Conservation (phyloP, 805 yeast genomes). For the Candida arabinofermentans region DNA sequence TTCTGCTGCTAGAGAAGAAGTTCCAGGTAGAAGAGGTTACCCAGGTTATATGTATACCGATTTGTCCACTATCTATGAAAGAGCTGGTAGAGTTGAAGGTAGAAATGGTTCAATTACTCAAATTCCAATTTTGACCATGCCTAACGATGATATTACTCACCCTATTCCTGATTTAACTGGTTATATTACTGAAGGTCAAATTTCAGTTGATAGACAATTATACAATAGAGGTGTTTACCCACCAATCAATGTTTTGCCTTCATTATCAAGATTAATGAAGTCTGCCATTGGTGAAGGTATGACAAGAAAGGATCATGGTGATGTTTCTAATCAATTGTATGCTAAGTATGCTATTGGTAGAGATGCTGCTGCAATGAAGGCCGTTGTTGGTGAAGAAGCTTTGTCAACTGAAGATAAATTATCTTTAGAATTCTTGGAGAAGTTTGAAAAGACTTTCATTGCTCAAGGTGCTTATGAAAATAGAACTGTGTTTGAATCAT, state of each 20-base stretch:
- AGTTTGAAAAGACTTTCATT: constrained; percentile 93
- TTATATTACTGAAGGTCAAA: constrained; percentile 98
- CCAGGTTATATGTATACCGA: constrained; percentile 99
- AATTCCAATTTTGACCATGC: constrained; percentile 98
- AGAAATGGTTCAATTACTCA: constrained; percentile 99
- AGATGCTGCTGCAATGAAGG: constrained; percentile 99
- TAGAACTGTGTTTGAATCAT: constrained; percentile 89
- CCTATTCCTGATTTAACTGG: constrained; percentile 99
- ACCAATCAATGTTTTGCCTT: constrained; percentile 97
- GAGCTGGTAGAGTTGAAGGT: constrained; percentile 99
- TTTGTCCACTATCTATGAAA: constrained; percentile 96
- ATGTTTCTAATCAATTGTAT: constrained; percentile 96
- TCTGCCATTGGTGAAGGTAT: constrained; percentile 99
- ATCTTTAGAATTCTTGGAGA: constrained; percentile 95
- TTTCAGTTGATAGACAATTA: constrained; percentile 93
- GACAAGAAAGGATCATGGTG: constrained; percentile 99
- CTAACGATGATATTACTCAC: constrained; percentile 99
- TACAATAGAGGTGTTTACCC: constrained; percentile 97
- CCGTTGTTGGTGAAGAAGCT: constrained; percentile 99
- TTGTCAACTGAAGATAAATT: constrained; percentile 95
- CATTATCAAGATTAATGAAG: constrained; percentile 97
- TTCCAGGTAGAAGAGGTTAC: constrained; percentile 99
- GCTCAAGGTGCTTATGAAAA: constrained; percentile 96
- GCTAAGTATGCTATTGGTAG: constrained; percentile 99
- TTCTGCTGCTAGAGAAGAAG: constrained; percentile 99